Percentiles rank a stretch among this genome's conserved stretches.
These are phyloP conservation scores for Suillus ampliporus DNA, from an alignment of 768 basidiomycete genomes.

Conservation along the genomic window DNA sequence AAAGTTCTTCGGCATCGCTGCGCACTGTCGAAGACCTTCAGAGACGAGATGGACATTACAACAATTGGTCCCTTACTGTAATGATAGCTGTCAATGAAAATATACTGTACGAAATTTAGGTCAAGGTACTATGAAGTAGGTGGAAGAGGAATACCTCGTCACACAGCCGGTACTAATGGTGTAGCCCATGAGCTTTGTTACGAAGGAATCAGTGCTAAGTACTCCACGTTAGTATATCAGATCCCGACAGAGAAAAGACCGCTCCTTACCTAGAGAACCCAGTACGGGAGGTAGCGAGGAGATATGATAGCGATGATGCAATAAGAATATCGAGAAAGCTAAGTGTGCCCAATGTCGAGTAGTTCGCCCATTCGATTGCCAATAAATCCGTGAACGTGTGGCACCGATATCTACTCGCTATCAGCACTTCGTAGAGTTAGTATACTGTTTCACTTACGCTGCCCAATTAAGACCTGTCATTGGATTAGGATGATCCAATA, in stretches of 20 bases:
- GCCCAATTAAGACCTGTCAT: constrained; percentile 2
- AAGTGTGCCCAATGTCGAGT: background rate
- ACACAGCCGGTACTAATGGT: background rate
- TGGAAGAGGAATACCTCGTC: background rate
- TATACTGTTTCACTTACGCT: constrained; percentile 1
- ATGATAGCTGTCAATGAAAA: background rate
- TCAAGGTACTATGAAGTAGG: background rate
- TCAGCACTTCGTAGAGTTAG: background rate
- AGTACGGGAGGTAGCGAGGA: constrained; percentile 3
- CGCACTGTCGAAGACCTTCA: background rate
- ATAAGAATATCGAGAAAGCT: background rate
- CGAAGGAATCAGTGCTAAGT: constrained; percentile 3
- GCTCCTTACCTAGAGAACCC: background rate
- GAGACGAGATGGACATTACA: background rate
- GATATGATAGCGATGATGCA: background rate
- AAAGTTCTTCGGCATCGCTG: background rate
- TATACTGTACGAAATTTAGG: background rate
- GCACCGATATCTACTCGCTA: background rate
- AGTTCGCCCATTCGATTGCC: background rate
- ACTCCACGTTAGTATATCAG: background rate
- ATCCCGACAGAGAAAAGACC: background rate
- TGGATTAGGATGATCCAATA: background rate
- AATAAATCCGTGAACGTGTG: background rate
- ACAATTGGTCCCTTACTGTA: background rate
- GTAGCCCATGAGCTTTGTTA: constrained; percentile 5